A percentile compares a stretch with the other conserved stretches of the same genome.
These are phyloP conservation scores for Acanthamoeba healyi DNA, from an alignment of 208 protist genomes.

Conservation along the genomic window DNA sequence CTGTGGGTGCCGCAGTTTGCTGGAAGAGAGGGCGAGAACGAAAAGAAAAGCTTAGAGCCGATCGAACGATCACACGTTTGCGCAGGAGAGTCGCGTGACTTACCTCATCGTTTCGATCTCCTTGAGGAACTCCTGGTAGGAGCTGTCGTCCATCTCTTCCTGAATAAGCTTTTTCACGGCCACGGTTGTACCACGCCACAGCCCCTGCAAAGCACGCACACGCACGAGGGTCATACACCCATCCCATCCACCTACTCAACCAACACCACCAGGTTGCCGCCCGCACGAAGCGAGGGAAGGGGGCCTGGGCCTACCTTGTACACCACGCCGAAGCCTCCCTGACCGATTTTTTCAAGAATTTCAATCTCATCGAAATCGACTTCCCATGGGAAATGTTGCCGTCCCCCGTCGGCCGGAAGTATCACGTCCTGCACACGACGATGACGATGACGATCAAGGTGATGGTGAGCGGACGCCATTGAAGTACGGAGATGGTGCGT, in stretches of 20 bases:
- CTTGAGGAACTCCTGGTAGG: constrained; percentile 70
- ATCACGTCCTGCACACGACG: constrained; percentile 56
- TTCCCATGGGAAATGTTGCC: constrained; percentile 57
- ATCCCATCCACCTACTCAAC: not conserved
- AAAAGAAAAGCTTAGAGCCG: not conserved
- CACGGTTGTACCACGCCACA: constrained; percentile 66
- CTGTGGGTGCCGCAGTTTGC: constrained; percentile 71
- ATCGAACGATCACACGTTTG: too few relatives aligned
- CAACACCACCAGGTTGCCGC: too few relatives aligned
- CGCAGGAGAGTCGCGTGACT: too few relatives aligned
- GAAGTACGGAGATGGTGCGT: not conserved
- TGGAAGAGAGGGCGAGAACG: not conserved
- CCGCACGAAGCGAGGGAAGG: not conserved
- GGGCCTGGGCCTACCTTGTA: not conserved
- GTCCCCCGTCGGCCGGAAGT: not conserved
- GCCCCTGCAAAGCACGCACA: not conserved
- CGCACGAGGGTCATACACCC: not conserved
- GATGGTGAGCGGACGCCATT: not conserved
- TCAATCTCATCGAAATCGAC: constrained; percentile 72
- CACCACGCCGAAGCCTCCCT: constrained; percentile 71
- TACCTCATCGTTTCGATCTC: constrained; percentile 73
- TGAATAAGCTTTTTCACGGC: constrained; percentile 68
- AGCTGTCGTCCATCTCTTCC: constrained; percentile 67
- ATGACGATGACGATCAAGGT: too few relatives aligned
- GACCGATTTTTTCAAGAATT: constrained; percentile 70